phyloP scores from a whole-genome alignment of 2,329 filamentous ascomycete genomes.

The Huntiella abstrusa region DNA sequence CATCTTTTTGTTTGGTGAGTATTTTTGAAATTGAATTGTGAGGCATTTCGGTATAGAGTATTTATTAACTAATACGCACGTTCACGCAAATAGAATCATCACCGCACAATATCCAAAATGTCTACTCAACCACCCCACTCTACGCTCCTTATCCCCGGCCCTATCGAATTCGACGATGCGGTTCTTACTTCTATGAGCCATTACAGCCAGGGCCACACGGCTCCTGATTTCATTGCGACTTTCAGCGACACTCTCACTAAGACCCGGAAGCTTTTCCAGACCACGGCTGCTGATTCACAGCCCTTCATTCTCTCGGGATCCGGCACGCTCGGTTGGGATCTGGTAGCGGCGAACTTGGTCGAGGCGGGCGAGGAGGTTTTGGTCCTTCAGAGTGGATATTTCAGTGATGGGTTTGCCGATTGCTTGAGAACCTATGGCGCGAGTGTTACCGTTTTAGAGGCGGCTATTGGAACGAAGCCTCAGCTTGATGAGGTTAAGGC shows the following conservation, averaged over 20 bases:
- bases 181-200: conserved; percentile 90
- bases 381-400: conserved; percentile 92
- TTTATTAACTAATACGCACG: too few species aligned
- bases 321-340: conserved; percentile 89
- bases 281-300: conserved; percentile 61
- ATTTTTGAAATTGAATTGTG: too few species aligned
- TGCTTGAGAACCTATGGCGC: conserved; percentile 84
- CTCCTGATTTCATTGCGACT: conserved; percentile 66
- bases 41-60: too few species aligned
- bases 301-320: conserved; percentile 89
- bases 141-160: conserved; percentile 84
- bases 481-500: conserved; percentile 75
- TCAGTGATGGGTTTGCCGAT: conserved; percentile 84
- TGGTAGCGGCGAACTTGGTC: conserved; percentile 82
- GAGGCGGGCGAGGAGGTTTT: conserved; percentile 81
- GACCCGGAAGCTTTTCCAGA: conserved; percentile 88
- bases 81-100: neutral
- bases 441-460: conserved; percentile 75
- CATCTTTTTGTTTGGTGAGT: too few species aligned
- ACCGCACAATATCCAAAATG: conserved; percentile 22
- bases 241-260: conserved; percentile 82
- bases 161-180: conserved; percentile 96
- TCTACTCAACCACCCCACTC: conserved; percentile 42
- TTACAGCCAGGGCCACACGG: conserved; percentile 78
- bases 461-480: conserved; percentile 71